phyloP scores from a whole-genome alignment of 2,329 filamentous ascomycete genomes.

The Didymella exigua region DNA sequence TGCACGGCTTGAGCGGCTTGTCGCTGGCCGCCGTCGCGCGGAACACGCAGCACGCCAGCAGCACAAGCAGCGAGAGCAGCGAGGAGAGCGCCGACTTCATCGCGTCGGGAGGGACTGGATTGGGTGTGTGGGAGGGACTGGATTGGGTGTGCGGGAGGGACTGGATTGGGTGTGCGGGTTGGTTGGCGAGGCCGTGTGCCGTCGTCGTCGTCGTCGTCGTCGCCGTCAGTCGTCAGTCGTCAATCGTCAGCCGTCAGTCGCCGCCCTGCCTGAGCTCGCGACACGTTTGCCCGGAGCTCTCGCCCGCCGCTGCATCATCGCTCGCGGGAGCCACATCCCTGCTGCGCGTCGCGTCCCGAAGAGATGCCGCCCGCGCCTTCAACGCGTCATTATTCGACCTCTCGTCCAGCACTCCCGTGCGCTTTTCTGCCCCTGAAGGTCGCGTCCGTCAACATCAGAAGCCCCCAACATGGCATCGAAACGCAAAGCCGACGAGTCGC shows the following conservation, averaged over 20 bases:
- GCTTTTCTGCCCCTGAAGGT: neutral
- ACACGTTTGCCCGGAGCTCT: conserved; percentile 30
- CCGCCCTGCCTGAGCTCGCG: conserved; percentile 18
- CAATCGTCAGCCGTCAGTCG: no score
- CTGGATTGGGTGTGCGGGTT: no score
- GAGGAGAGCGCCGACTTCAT: conserved; percentile 38
- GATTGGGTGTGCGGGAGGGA: no score
- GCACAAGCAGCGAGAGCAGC: conserved; percentile 36
- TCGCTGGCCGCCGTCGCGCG: conserved; percentile 45
- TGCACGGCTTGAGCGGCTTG: conserved; percentile 61
- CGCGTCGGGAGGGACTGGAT: conserved; percentile 17
- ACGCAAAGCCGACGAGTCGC: conserved; percentile 26
- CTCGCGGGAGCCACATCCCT: neutral
- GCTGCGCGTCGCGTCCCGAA: conserved; percentile 4
- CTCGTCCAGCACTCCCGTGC: neutral
- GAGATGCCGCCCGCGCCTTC: conserved; percentile 9
- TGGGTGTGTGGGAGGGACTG: no score
- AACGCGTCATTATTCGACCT: conserved; percentile 36
- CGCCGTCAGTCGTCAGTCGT: no score
- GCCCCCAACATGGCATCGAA: conserved; percentile 34
- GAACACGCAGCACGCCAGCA: conserved; percentile 41
- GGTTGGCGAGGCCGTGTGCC: no score
- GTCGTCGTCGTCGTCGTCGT: no score
- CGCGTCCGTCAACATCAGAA: neutral
- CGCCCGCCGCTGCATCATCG: conserved; percentile 12